Percentiles rank a stretch among this genome's conserved stretches.
Evolutionary conservation across 139 green algal species (phyloP).

Genomic region (Micractinium conductrix): DNA sequence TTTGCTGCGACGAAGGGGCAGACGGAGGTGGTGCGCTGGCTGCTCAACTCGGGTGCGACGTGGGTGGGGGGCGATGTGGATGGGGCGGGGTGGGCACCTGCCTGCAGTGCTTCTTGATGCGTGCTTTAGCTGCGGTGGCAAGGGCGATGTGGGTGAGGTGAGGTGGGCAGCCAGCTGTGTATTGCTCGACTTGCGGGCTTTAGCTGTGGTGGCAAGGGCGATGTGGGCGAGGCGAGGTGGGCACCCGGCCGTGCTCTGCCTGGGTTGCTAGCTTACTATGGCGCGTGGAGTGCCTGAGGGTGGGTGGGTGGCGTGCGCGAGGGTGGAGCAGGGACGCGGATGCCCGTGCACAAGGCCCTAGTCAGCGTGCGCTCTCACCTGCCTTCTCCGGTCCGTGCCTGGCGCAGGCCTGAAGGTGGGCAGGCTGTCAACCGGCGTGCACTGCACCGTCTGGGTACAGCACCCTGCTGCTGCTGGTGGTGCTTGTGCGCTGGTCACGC

Average conservation of each 20-base stretch:
- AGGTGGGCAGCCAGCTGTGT: not conserved
- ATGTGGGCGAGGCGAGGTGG: not conserved
- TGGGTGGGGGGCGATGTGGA: not conserved
- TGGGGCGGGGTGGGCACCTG: not conserved
- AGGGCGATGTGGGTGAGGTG: not conserved
- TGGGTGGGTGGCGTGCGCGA: no score
- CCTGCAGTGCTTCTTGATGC: no score
- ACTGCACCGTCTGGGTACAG: no score
- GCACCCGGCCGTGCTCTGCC: not conserved
- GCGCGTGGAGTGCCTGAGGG: no score
- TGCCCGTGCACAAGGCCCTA: no score
- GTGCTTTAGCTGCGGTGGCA: not conserved
- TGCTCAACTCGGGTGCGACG: slow-evolving; percentile 44
- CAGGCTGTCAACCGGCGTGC: no score
- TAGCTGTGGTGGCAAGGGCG: not conserved
- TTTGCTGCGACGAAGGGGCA: slow-evolving; percentile 79
- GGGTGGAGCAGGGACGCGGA: no score
- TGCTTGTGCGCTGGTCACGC: not conserved
- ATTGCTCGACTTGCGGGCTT: no score
- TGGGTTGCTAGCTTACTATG: no score
- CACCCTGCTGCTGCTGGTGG: no score
- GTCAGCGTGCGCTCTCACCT: no score
- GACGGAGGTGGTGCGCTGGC: slow-evolving; percentile 42
- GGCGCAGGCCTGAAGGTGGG: slow-evolving; percentile 59
- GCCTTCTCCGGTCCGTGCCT: not conserved